Conservation (phyloP, 179 eudicot genomes). For the Heliamphora pulchella region DNA sequence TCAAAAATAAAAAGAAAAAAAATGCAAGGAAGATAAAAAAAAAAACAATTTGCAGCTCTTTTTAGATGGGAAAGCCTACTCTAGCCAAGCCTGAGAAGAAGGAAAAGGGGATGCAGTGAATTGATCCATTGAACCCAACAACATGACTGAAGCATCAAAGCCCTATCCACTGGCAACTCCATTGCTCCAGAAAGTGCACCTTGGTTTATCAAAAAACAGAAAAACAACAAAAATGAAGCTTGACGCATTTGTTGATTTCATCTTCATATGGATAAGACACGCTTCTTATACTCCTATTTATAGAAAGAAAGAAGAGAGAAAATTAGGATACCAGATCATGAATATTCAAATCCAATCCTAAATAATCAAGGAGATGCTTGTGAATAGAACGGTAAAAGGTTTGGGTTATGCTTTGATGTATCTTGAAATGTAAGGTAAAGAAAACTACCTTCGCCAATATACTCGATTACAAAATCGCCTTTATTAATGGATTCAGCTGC, state of each 20-base stretch:
- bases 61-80: not conserved
- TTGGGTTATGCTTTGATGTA: not conserved
- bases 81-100: not conserved
- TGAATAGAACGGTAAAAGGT: too few species aligned
- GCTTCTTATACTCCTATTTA: not conserved
- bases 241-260: not conserved
- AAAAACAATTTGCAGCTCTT: not conserved
- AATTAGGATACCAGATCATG: not conserved
- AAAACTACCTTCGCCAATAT: conserved; percentile 83
- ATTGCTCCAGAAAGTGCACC: not conserved
- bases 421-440: not conserved
- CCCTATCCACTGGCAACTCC: not conserved
- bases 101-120: not conserved
- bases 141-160: not conserved
- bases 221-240: not conserved
- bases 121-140: not conserved
- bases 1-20: not conserved
- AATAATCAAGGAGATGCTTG: not conserved
- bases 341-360: not conserved
- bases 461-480: conserved; percentile 84
- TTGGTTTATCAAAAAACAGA: not conserved
- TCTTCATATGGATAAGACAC: not conserved
- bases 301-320: not conserved
- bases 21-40: not conserved
- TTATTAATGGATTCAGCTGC: conserved; percentile 69